A percentile compares a stretch with the other conserved stretches of the same genome.
Conservation (phyloP, 495 filamentous ascomycete genomes). For the Penicillium desertorum region DNA sequence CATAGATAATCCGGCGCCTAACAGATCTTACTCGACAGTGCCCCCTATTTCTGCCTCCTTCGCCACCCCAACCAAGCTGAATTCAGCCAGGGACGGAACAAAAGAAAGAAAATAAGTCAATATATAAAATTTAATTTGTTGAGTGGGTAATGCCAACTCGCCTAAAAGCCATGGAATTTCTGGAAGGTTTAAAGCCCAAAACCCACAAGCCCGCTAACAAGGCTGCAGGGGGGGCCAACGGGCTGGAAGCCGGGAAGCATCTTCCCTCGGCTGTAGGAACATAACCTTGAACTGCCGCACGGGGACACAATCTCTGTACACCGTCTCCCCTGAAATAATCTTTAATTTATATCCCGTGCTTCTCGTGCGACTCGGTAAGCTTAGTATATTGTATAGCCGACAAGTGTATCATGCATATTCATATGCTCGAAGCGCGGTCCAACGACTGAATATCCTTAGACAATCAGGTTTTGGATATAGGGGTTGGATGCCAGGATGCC, state of each 20-base stretch:
- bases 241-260: conserved; percentile 14
- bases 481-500: neutral
- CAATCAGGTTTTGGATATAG: neutral
- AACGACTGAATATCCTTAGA: neutral
- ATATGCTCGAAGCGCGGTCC: neutral
- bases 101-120: neutral
- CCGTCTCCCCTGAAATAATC: neutral
- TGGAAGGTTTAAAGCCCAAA: conserved; percentile 14
- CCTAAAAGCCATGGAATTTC: conserved; percentile 11
- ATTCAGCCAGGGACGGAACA: neutral
- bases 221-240: conserved; percentile 17
- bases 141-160: conserved; percentile 4
- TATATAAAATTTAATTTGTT: neutral
- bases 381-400: neutral
- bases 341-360: conserved; percentile 5
- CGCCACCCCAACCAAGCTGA: conserved; percentile 4
- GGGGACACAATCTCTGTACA: conserved; percentile 7
- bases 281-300: conserved; percentile 19
- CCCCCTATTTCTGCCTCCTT: neutral
- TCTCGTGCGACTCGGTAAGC: conserved; percentile 1
- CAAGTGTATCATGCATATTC: neutral
- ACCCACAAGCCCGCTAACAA: conserved; percentile 2
- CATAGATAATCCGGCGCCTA: neutral
- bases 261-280: conserved; percentile 19
- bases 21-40: neutral